phyloP scores from a whole-genome alignment of 805 yeast genomes.

The Teunomyces stri region DNA sequence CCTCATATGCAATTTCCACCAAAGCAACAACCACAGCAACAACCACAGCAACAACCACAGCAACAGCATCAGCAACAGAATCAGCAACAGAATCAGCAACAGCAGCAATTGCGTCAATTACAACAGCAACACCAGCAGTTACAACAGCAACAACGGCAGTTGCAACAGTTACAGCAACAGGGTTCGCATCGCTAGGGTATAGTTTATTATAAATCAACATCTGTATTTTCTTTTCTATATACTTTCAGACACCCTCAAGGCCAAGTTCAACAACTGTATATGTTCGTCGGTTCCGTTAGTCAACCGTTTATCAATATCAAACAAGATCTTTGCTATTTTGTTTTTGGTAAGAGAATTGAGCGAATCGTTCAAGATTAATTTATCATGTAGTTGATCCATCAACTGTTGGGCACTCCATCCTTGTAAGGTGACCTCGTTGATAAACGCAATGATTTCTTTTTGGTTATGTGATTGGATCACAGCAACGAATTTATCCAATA shows the following conservation, averaged over 20 bases:
- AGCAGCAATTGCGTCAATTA: not conserved
- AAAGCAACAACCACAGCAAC: conserved; percentile 11
- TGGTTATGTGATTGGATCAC: conserved; percentile 27
- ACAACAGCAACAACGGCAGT: conserved; percentile 4
- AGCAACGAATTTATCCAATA: conserved; percentile 41
- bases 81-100: not conserved
- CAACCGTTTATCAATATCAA: conserved; percentile 71
- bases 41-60: conserved; percentile 1
- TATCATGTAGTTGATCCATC: conserved; percentile 68
- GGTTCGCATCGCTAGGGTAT: conserved; percentile 2
- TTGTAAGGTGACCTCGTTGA: conserved; percentile 53
- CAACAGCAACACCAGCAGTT: conserved; percentile 16
- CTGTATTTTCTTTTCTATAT: not conserved
- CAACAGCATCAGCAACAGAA: conserved; percentile 12
- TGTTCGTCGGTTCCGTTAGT: conserved; percentile 89
- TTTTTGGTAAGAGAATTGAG: conserved; percentile 58
- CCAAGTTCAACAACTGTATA: conserved; percentile 69
- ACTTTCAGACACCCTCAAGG: conserved; percentile 27
- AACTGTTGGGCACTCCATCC: conserved; percentile 84
- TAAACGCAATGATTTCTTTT: conserved; percentile 34
- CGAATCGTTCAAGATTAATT: conserved; percentile 53
- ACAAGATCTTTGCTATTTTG: conserved; percentile 58
- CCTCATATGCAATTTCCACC: conserved; percentile 13
- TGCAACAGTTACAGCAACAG: conserved; percentile 5
- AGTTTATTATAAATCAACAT: not conserved